Evolutionary conservation across 345 rosid genomes (phyloP).

Genomic region (Acer campestre): DNA sequence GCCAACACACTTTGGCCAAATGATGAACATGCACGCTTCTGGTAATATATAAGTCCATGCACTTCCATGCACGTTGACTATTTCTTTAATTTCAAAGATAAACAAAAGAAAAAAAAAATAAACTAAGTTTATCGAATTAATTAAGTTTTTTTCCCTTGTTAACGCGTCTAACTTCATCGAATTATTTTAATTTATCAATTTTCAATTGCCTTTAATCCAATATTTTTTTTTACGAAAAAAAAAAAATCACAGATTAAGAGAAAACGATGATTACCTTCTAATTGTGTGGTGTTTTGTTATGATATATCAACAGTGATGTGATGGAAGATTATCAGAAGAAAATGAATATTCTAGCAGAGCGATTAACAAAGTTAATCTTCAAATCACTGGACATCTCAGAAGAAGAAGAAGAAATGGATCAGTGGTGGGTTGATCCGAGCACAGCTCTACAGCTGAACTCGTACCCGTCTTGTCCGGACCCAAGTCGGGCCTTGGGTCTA

Average conservation of each 20-base stretch:
- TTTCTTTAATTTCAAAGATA: neutral
- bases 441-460: conserved; percentile 73
- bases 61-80: conserved; percentile 34
- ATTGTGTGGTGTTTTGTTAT: neutral
- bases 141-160: no score
- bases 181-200: no score
- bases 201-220: no score
- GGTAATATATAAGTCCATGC: conserved; percentile 47
- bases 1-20: conserved; percentile 74
- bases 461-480: conserved; percentile 82
- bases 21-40: conserved; percentile 47
- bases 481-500: conserved; percentile 68
- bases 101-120: neutral
- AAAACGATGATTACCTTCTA: neutral
- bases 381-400: conserved; percentile 40
- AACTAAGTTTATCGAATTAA: neutral
- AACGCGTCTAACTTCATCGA: no score
- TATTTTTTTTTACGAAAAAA: no score
- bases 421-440: conserved; percentile 27
- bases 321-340: conserved; percentile 71
- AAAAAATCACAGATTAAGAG: no score
- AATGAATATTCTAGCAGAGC: conserved; percentile 58
- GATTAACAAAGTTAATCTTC: conserved; percentile 49
- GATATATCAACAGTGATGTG: conserved; percentile 36
- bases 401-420: conserved; percentile 26